Conservation (phyloP, 306 rosid species). For the Carpinus fangiana region DNA sequence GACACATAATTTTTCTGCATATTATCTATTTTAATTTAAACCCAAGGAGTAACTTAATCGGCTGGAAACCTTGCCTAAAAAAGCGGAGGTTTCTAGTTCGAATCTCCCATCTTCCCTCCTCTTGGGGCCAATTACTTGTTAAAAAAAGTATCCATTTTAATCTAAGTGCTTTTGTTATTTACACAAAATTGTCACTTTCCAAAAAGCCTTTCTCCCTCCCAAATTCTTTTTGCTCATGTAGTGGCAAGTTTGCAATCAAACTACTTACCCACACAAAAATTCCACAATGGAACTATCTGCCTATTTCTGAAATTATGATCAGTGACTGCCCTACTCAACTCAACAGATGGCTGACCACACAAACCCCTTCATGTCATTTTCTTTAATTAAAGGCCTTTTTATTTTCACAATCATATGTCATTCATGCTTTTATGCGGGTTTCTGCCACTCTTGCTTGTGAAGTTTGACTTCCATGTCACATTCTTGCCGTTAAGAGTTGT, state of each 20-base stretch:
- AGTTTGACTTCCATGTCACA: constrained; percentile 30
- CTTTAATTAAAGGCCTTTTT: not conserved
- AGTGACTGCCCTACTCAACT: not conserved
- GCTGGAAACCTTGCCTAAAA: too few species aligned
- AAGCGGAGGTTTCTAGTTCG: too few species aligned
- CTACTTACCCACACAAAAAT: not conserved
- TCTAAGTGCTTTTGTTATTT: not conserved
- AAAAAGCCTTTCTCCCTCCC: not conserved
- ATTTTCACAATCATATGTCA: not conserved
- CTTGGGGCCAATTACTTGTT: too few species aligned
- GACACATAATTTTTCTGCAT: not conserved
- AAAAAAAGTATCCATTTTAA: not conserved
- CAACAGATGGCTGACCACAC: not conserved
- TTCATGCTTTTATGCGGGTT: constrained; percentile 14
- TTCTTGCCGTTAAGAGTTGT: constrained; percentile 48
- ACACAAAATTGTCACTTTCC: not conserved
- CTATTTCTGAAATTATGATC: not conserved
- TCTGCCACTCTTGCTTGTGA: constrained; percentile 9
- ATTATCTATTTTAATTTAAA: not conserved
- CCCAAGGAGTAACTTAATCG: too few species aligned
- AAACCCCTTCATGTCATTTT: not conserved
- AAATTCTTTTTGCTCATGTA: not conserved
- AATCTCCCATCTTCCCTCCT: too few species aligned
- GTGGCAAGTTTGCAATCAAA: not conserved
- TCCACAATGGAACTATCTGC: not conserved